Percentiles rank a stretch among this genome's conserved stretches.
These are phyloP conservation scores for Stramenopiles sp. DNA, from an alignment of 352 stramenopile species.

Conservation along the genomic window DNA sequence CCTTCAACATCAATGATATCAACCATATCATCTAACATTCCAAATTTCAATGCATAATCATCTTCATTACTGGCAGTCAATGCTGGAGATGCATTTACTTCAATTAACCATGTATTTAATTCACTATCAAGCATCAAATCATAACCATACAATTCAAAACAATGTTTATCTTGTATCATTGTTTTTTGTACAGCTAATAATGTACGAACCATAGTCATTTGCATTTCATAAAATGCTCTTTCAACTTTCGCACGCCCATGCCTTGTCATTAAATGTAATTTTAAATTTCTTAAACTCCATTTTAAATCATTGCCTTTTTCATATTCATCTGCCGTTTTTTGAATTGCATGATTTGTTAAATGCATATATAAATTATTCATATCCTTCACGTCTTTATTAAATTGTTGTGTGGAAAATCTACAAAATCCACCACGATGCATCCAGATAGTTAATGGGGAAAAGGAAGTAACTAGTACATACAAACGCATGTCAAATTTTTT, in stretches of 20 bases:
- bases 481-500: conserved; percentile 84
- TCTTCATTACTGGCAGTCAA: conserved; percentile 20
- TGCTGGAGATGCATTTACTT: conserved; percentile 71
- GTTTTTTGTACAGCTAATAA: conserved; percentile 62
- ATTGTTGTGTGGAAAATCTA: conserved; percentile 54
- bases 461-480: conserved; percentile 75
- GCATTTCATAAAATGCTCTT: conserved; percentile 64
- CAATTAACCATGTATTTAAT: conserved; percentile 65
- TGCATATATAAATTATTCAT: conserved; percentile 75
- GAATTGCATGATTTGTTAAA: conserved; percentile 78
- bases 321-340: conserved; percentile 79
- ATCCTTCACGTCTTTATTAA: conserved; percentile 56
- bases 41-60: conserved; percentile 74
- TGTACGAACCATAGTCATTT: conserved; percentile 60
- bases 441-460: conserved; percentile 66
- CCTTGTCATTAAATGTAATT: conserved; percentile 66
- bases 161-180: conserved; percentile 85
- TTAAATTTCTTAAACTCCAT: conserved; percentile 66
- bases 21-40: conserved; percentile 75
- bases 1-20: conserved; percentile 78
- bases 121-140: conserved; percentile 72
- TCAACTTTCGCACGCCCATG: conserved; percentile 49
- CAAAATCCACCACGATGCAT: conserved; percentile 68
- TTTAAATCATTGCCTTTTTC: conserved; percentile 72
- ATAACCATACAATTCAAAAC: conserved; percentile 81